Base-by-base conservation (phyloP, 2,329 filamentous ascomycete species). In the Cytospora paraplurivora region DNA sequence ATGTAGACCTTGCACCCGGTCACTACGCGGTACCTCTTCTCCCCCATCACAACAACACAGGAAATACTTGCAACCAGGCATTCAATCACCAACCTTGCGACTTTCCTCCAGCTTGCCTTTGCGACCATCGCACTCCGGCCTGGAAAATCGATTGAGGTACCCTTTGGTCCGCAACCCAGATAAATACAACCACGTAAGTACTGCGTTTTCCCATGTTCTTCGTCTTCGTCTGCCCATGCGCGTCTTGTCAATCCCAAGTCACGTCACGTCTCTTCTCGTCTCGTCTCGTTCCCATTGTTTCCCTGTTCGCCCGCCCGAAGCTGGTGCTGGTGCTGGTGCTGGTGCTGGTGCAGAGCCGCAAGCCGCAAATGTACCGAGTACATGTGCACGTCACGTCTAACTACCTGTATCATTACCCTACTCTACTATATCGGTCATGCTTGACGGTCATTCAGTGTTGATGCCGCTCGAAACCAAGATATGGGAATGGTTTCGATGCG, bases 301-400 rank as follows among this genome's bases (percentile, higher is more conserved):
- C 37, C 21, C 13, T 35, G 34, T 21, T 33, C 47, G 17, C 41
- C 47, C 2, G 27, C 27, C 27, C 27, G 27, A 27, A 27, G 27
- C 27, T 27, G 27, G 27, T 27, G 27, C 27, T 27, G 27, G 27
- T 27, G 27, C 27, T 27, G 27, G 27, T 27, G 44, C 21, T 4
- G 17, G 7, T 44, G 58, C 51, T 47, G n/a, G 37, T 37, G 51
- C 58, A 55, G 58, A 61, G 58, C 58, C 58, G 32, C 66, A 66
- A 58, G 60, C 37, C 41, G 41, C 38, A 60, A 27, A 57, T 57
- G 53, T 57, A 52, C 34, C 34, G 32, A 62, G 53, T 52, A 56
- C 59, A 62, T 51, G 33, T 55, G 19, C 50, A n/a, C 10, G 41
- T n/a, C 41, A 51, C 32, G 11, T 32, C 19, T 4, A 27, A 27